phyloP scores from a whole-genome alignment of 257 asterid species.

The Solanum bulbocastanum region DNA sequence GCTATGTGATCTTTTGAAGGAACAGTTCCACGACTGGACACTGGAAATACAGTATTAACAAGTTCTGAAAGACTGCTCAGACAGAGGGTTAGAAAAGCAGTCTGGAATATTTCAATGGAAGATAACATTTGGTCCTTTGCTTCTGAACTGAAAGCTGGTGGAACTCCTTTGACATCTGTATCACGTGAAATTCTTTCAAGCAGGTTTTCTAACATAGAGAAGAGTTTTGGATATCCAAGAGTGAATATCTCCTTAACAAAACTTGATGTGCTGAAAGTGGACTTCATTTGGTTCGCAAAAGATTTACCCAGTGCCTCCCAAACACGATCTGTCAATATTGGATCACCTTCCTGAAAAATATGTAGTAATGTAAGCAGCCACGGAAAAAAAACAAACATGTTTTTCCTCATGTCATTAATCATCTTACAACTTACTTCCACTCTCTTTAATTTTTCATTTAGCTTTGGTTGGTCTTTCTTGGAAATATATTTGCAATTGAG shows the following conservation, averaged over 20 bases:
- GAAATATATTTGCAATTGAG: neutral
- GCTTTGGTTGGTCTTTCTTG: neutral
- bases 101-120: slow-evolving; percentile 64
- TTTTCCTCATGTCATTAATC: neutral
- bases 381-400: neutral
- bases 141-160: slow-evolving; percentile 73
- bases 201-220: slow-evolving; percentile 67
- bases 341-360: slow-evolving; percentile 78
- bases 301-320: slow-evolving; percentile 91
- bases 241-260: slow-evolving; percentile 92
- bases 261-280: slow-evolving; percentile 87
- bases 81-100: slow-evolving; percentile 72
- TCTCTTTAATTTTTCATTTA: neutral
- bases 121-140: slow-evolving; percentile 83
- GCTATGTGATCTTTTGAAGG: slow-evolving; percentile 79
- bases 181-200: slow-evolving; percentile 96
- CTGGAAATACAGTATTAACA: slow-evolving; percentile 72
- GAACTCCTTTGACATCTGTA: slow-evolving; percentile 97
- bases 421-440: neutral
- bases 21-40: slow-evolving; percentile 82
- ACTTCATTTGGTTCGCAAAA: slow-evolving; percentile 92
- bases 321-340: slow-evolving; percentile 75
- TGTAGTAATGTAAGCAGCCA: slow-evolving; percentile 12
- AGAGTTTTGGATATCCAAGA: slow-evolving; percentile 84
- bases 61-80: slow-evolving; percentile 75